Evolutionary conservation across 1,284 basidiomycete genomes (phyloP), one percentile per base, ranked within the genome.

Genomic region (Entoloma clypeatum): DNA sequence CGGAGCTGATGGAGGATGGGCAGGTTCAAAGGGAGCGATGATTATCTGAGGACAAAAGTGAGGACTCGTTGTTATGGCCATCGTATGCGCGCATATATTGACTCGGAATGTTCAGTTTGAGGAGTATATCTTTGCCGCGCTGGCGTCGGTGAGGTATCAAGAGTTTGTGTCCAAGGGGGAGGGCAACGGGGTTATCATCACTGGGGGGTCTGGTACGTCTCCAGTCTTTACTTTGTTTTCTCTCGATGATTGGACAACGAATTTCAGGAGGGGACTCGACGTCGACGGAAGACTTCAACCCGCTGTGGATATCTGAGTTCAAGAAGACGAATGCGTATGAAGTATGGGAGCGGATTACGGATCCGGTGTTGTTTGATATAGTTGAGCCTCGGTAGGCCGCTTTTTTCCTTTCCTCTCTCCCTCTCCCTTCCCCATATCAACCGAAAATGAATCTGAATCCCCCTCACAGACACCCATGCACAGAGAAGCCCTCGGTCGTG

Each of bases 11-110:
- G 41, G 35, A 39, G 24, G 14, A n/a, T 18, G 13, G 16, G 17
- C 53, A 85, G 82, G 52, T 96, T 94, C 65, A 84, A 86, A 60
- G 93, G 93, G 8, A 92, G 88, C 50, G 92, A 96, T 56, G 94
- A 97, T 61, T 95, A 94, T 59, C 64, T 97, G 25, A 72, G 93
- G 41, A 74, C 77, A 27, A 92, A 94, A 75, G 89, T 87, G 53
- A 50, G 67, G 37, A 22, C 9, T n/a, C 1, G 18, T 57, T 3
- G 0, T n/a, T 18, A 19, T 16, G 27, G 8, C 5, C 37, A 14
- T 39, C 1, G 18, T 17, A n/a, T 18, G 17, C 10, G 6, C 7
- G 7, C 3, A 8, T 25, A 6, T 7, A n/a, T 19, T 22, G 13
- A 32, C 9, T 47, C 19, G 43, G 17, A 16, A 22, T 26, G 10